Evolutionary conservation across 2,329 filamentous ascomycete species (phyloP).

Genomic region (Trichoderma simmonsii): DNA sequence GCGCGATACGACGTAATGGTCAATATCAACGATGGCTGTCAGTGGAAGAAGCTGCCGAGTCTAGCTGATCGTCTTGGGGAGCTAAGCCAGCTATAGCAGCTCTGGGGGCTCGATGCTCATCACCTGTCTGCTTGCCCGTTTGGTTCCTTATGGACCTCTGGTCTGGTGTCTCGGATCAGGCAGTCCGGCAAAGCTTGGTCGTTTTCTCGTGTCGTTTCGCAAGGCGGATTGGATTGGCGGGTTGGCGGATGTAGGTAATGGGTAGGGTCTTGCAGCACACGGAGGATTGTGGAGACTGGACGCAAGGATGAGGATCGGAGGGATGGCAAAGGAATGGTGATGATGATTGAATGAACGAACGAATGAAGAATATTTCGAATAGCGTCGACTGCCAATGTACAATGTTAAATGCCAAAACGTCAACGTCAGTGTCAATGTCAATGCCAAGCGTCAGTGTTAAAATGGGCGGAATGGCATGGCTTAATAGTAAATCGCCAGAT

Average conservation of each 20-base stretch:
- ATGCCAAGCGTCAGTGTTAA: background rate
- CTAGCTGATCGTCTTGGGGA: background rate
- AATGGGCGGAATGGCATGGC: background rate
- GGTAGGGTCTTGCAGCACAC: background rate
- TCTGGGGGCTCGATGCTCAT: background rate
- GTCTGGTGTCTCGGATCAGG: background rate
- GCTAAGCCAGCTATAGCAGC: slow-evolving; percentile 6
- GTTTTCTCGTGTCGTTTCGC: background rate
- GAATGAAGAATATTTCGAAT: too few relatives aligned
- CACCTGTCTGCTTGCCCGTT: background rate
- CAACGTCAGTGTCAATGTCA: background rate
- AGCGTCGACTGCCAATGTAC: too few relatives aligned
- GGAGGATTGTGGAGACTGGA: background rate
- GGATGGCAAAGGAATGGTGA: background rate
- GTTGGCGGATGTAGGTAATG: background rate
- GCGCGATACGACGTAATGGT: slow-evolving; percentile 13
- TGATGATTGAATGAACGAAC: background rate
- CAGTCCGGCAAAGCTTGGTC: background rate
- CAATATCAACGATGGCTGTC: background rate
- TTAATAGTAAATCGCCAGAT: slow-evolving; percentile 6
- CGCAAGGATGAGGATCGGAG: background rate
- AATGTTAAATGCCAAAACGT: background rate
- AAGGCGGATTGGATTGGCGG: background rate
- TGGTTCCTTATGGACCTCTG: background rate
- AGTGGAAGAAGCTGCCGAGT: background rate